phyloP scores from a whole-genome alignment of 495 filamentous ascomycete species.

The Penicilliopsis zonata region DNA sequence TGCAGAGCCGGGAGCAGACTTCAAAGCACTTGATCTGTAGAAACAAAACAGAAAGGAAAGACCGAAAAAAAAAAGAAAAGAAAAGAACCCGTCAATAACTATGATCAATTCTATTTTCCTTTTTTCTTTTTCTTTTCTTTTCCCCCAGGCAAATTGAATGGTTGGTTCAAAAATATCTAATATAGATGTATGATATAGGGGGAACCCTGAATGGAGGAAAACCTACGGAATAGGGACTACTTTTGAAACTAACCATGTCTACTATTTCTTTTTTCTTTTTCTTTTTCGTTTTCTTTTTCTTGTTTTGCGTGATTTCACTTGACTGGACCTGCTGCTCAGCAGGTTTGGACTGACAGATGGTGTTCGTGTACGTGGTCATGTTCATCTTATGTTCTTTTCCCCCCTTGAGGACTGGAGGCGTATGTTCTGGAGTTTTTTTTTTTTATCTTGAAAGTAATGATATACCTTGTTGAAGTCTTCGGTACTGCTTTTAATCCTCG shows the following conservation, averaged over 20 bases:
- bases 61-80: slow-evolving; percentile 3
- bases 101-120: background rate
- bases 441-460: too few species aligned
- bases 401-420: too few species aligned
- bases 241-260: slow-evolving; percentile 2
- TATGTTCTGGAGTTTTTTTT: too few species aligned
- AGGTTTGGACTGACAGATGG: too few species aligned
- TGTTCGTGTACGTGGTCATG: too few species aligned
- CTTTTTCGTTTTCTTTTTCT: slow-evolving; percentile 3
- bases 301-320: too few species aligned
- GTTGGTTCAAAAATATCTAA: too few species aligned
- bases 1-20: slow-evolving; percentile 41
- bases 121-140: background rate
- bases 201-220: background rate
- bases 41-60: slow-evolving; percentile 10
- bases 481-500: too few species aligned
- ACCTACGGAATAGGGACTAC: background rate
- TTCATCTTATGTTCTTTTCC: too few species aligned
- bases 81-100: slow-evolving; percentile 1
- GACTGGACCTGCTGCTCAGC: too few species aligned
- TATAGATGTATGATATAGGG: background rate
- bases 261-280: slow-evolving; percentile 6
- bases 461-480: too few species aligned
- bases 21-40: slow-evolving; percentile 37
- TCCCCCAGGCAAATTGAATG: too few species aligned